Conservation (phyloP, 257 asterid species). For the Echites panduratus region DNA sequence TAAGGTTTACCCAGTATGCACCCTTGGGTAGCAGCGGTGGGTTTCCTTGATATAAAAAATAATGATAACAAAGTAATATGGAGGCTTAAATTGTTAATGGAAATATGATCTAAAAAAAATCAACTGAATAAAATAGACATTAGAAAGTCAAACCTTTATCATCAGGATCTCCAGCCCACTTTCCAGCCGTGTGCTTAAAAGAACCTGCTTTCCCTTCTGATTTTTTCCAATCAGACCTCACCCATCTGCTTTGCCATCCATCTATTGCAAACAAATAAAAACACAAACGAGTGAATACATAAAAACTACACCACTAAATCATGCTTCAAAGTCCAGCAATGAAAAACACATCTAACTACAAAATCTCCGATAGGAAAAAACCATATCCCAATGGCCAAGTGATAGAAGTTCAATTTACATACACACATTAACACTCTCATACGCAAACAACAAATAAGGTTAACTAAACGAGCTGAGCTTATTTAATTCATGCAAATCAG, state of each 20-base stretch:
- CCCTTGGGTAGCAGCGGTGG: not conserved
- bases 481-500: not conserved
- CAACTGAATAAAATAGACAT: not conserved
- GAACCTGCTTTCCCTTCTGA: conserved; percentile 90
- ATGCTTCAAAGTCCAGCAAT: not conserved
- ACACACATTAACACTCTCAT: not conserved
- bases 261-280: conserved; percentile 35
- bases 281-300: not conserved
- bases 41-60: not conserved
- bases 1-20: not conserved
- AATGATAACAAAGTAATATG: not conserved
- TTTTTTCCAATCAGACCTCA: conserved; percentile 88
- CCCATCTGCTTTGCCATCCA: conserved; percentile 93
- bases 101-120: not conserved
- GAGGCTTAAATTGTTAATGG: not conserved
- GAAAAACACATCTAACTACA: not conserved
- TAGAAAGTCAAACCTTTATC: conserved; percentile 55
- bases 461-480: not conserved
- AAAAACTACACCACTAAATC: not conserved
- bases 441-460: not conserved
- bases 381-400: not conserved
- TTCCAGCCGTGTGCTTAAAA: conserved; percentile 89
- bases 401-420: not conserved
- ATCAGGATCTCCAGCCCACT: conserved; percentile 92
- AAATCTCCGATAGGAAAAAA: not conserved